A percentile compares a stretch with the other conserved stretches of the same genome.
Conservation (phyloP, 768 basidiomycete species). For the Pseudohyphozyma bogoriensis region DNA sequence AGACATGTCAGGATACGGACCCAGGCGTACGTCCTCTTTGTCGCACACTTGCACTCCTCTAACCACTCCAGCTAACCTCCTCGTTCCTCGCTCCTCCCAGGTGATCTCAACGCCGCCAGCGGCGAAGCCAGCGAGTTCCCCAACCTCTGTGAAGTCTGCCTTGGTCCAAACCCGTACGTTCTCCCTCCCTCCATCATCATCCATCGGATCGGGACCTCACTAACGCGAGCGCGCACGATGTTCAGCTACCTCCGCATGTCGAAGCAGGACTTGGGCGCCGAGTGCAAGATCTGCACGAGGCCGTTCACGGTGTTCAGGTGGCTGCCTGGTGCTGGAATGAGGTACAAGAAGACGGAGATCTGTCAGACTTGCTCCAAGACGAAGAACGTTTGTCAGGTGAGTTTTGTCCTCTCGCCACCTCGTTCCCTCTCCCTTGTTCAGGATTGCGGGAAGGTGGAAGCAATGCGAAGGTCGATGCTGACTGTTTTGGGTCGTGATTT, state of each 20-base stretch:
- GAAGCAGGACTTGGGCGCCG: slow-evolving; percentile 90
- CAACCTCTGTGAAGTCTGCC: slow-evolving; percentile 86
- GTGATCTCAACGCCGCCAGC: too few species aligned
- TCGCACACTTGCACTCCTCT: too few species aligned
- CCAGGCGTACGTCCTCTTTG: too few species aligned
- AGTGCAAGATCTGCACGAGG: slow-evolving; percentile 88
- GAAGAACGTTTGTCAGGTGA: slow-evolving; percentile 59
- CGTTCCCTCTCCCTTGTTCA: too few species aligned
- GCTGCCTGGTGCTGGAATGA: slow-evolving; percentile 83
- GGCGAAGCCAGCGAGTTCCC: too few species aligned
- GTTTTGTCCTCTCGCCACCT: too few species aligned
- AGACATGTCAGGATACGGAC: too few species aligned
- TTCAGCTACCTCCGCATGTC: slow-evolving; percentile 93
- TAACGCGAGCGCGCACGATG: neutral
- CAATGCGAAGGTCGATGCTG: too few species aligned
- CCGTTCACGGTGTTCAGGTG: slow-evolving; percentile 93
- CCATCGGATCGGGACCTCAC: neutral
- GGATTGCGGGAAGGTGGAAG: neutral
- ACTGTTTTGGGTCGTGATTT: neutral
- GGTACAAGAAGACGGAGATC: slow-evolving; percentile 88
- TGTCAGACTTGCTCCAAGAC: slow-evolving; percentile 91
- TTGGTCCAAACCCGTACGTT: slow-evolving; percentile 34
- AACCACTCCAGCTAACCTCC: too few species aligned
- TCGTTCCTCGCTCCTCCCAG: too few species aligned
- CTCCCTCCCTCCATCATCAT: neutral